Percentiles rank a stretch among this genome's conserved stretches.
Evolutionary conservation across 345 rosid species (phyloP).

Genomic region (Salix koriyanagi): DNA sequence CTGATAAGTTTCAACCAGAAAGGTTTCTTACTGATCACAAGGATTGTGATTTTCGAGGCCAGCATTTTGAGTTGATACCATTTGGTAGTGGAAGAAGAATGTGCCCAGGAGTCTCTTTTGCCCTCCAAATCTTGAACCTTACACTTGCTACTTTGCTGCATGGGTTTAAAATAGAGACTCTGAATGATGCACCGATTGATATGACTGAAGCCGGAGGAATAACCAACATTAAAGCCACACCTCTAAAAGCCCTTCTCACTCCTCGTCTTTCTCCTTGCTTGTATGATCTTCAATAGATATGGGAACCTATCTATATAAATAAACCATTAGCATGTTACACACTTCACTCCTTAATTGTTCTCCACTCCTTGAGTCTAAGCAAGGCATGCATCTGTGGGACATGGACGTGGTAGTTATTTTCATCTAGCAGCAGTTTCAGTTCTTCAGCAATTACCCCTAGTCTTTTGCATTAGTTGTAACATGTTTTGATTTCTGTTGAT

Average conservation of each 20-base stretch:
- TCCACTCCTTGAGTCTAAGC: too few species aligned
- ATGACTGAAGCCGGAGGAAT: conserved; percentile 13
- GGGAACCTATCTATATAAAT: too few species aligned
- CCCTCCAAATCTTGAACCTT: not conserved
- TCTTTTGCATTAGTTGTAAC: too few species aligned
- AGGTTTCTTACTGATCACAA: conserved; percentile 7
- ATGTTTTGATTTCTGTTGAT: too few species aligned
- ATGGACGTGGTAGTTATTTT: too few species aligned
- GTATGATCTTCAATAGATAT: not conserved
- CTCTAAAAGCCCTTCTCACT: conserved; percentile 13
- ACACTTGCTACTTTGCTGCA: not conserved
- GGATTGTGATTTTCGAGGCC: conserved; percentile 2
- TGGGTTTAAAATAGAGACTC: too few species aligned
- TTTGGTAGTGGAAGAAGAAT: conserved; percentile 14
- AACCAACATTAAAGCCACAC: conserved; percentile 19
- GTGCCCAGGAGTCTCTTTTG: not conserved
- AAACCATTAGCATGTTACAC: too few species aligned
- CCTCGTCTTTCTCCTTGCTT: conserved; percentile 13
- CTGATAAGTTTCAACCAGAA: conserved; percentile 1
- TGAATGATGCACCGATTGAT: conserved; percentile 1
- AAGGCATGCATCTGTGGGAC: too few species aligned
- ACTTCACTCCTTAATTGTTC: too few species aligned
- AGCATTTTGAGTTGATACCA: conserved; percentile 3
- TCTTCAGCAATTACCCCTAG: too few species aligned
- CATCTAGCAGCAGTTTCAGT: too few species aligned